phyloP scores from a whole-genome alignment of 1,284 basidiomycete genomes.

The Apiotrichum akiyoshidainum region DNA sequence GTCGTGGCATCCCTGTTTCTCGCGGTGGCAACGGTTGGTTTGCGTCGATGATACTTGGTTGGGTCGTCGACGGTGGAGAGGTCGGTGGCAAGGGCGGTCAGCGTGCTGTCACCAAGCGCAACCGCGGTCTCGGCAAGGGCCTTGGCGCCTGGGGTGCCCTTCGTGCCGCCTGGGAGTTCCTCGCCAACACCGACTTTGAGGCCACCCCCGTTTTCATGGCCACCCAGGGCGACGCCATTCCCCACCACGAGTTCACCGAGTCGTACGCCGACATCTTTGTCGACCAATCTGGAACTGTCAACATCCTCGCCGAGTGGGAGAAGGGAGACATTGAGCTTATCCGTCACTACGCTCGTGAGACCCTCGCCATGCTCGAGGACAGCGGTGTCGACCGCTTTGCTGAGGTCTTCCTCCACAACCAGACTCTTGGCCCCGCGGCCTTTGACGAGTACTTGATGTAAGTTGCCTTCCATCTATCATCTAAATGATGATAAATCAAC shows the following conservation, averaged over 20 bases:
- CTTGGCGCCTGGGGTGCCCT: slow-evolving; percentile 51
- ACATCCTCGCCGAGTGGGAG: slow-evolving; percentile 75
- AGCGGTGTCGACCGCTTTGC: slow-evolving; percentile 52
- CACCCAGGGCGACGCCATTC: slow-evolving; percentile 31
- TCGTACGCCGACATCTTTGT: slow-evolving; percentile 61
- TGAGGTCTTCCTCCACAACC: slow-evolving; percentile 46
- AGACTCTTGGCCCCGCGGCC: slow-evolving; percentile 57
- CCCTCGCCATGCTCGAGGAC: slow-evolving; percentile 58
- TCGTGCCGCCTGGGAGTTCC: slow-evolving; percentile 47
- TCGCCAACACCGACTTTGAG: slow-evolving; percentile 67
- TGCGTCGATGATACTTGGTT: slow-evolving; percentile 68
- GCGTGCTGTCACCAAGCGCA: slow-evolving; percentile 37
- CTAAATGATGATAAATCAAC: no score
- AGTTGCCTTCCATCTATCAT: slow-evolving; percentile 48
- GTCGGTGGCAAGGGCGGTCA: slow-evolving; percentile 34
- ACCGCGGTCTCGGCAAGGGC: slow-evolving; percentile 53
- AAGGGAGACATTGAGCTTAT: slow-evolving; percentile 56
- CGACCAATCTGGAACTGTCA: slow-evolving; percentile 74
- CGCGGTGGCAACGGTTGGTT: slow-evolving; percentile 65
- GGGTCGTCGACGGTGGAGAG: slow-evolving; percentile 70
- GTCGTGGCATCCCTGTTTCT: slow-evolving; percentile 65
- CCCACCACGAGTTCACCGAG: slow-evolving; percentile 40
- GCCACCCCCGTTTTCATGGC: slow-evolving; percentile 64
- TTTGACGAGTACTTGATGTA: slow-evolving; percentile 73
- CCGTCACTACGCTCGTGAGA: slow-evolving; percentile 67